Evolutionary conservation across 345 rosid species (phyloP).

Genomic region (Cardamine occulta): DNA sequence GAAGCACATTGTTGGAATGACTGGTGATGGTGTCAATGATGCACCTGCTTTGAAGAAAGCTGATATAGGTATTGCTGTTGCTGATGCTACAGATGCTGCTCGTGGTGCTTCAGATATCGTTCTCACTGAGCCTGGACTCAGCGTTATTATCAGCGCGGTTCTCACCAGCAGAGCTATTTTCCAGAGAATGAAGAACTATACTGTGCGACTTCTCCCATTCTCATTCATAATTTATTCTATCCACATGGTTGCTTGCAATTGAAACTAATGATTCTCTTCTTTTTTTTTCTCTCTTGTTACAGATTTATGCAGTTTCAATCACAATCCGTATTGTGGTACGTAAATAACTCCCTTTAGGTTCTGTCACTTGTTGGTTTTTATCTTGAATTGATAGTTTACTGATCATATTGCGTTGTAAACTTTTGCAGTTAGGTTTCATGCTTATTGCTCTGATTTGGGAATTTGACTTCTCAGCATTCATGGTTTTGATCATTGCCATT

Average conservation of each 20-base stretch:
- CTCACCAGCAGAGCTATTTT: constrained; percentile 96
- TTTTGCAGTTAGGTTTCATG: constrained; percentile 72
- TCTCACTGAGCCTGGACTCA: constrained; percentile 95
- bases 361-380: not conserved
- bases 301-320: constrained; percentile 90
- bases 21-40: constrained; percentile 98
- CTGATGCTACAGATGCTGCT: constrained; percentile 99
- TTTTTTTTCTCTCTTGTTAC: constrained; percentile 37
- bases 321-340: constrained; percentile 75
- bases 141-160: constrained; percentile 94
- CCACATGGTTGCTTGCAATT: not conserved
- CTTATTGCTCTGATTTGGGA: constrained; percentile 87
- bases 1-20: constrained; percentile 98
- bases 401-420: constrained; percentile 1
- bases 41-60: constrained; percentile 99
- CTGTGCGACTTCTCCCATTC: constrained; percentile 51
- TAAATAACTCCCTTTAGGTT: not conserved
- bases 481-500: constrained; percentile 94
- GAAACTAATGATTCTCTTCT: constrained; percentile 27
- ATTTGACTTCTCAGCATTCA: constrained; percentile 92
- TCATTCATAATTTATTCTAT: not conserved
- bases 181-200: constrained; percentile 99
- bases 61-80: constrained; percentile 98
- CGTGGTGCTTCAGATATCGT: constrained; percentile 95
- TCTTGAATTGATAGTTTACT: not conserved